A percentile compares a stretch with the other conserved stretches of the same genome.
Conservation (phyloP, 805 yeast genomes). For the Grigorovia transvaalensis region DNA sequence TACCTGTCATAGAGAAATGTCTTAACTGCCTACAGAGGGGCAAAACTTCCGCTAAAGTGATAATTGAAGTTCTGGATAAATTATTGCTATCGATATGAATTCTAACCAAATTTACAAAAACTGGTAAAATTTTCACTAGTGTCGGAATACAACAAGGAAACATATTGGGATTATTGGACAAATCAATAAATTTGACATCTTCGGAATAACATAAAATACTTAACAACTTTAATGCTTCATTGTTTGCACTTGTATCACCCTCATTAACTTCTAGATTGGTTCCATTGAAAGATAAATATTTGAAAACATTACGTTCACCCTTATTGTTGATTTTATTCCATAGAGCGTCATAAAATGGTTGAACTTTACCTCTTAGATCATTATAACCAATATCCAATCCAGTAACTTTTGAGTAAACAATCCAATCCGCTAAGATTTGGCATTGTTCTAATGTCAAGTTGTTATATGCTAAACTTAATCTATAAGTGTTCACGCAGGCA, state of each 20-base stretch:
- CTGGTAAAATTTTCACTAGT: slow-evolving; percentile 55
- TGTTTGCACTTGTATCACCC: slow-evolving; percentile 30
- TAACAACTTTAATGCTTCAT: slow-evolving; percentile 32
- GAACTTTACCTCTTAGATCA: slow-evolving; percentile 38
- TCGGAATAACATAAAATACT: slow-evolving; percentile 43
- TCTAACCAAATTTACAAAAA: slow-evolving; percentile 52
- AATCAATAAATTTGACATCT: slow-evolving; percentile 58
- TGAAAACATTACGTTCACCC: slow-evolving; percentile 25
- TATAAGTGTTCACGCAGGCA: slow-evolving; percentile 47
- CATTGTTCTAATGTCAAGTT: slow-evolving; percentile 51
- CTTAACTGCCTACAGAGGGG: slow-evolving; percentile 59
- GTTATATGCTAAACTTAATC: slow-evolving; percentile 76
- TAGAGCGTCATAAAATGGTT: slow-evolving; percentile 20
- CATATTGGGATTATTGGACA: slow-evolving; percentile 63
- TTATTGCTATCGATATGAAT: slow-evolving; percentile 64
- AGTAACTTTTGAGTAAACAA: slow-evolving; percentile 35
- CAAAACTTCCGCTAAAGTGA: slow-evolving; percentile 57
- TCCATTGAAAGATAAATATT: slow-evolving; percentile 52
- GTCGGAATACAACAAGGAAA: slow-evolving; percentile 49
- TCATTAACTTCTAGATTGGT: slow-evolving; percentile 46
- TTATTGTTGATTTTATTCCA: slow-evolving; percentile 16
- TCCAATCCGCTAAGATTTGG: slow-evolving; percentile 48
- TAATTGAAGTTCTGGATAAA: slow-evolving; percentile 43
- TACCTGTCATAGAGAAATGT: slow-evolving; percentile 62
- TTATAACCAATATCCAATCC: slow-evolving; percentile 84